These are phyloP conservation scores for Gnetum montanum DNA, from an alignment of 75 land plant species.

Conservation along the genomic window DNA sequence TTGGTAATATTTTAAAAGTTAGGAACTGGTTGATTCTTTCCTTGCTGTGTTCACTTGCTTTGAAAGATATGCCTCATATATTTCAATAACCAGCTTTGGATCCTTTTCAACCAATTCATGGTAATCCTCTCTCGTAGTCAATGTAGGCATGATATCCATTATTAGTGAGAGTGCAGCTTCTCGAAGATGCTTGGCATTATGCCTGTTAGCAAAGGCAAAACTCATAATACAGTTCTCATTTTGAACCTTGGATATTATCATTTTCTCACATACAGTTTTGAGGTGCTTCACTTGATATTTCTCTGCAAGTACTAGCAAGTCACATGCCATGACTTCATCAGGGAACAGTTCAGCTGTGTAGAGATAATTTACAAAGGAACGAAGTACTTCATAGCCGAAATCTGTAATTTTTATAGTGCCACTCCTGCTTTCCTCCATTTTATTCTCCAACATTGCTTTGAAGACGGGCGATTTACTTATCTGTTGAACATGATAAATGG, in stretches of 20 bases:
- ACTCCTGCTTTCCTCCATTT: constrained; percentile 67
- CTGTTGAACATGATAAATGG: constrained; percentile 12
- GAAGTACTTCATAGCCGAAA: constrained; percentile 54
- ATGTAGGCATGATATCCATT: constrained; percentile 48
- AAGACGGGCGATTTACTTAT: constrained; percentile 63
- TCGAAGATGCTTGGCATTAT: constrained; percentile 37
- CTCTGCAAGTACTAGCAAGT: constrained; percentile 54
- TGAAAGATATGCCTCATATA: constrained; percentile 51
- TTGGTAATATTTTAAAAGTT: no score
- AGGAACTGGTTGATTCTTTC: not conserved
- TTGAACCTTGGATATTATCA: constrained; percentile 56
- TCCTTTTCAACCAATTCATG: constrained; percentile 57
- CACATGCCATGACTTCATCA: constrained; percentile 55
- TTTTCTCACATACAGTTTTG: constrained; percentile 52
- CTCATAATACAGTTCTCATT: constrained; percentile 43
- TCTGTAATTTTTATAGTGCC: constrained; percentile 63
- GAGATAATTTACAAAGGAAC: constrained; percentile 55
- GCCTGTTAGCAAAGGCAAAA: constrained; percentile 51
- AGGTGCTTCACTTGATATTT: constrained; percentile 66
- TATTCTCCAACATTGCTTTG: constrained; percentile 64
- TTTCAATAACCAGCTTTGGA: constrained; percentile 58
- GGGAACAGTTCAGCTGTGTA: constrained; percentile 73
- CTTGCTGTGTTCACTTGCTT: constrained; percentile 53
- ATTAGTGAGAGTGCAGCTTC: constrained; percentile 45
- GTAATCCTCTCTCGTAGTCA: constrained; percentile 45